phyloP scores from a whole-genome alignment of 1,284 basidiomycete genomes.

The Tylopilus orsonianus region DNA sequence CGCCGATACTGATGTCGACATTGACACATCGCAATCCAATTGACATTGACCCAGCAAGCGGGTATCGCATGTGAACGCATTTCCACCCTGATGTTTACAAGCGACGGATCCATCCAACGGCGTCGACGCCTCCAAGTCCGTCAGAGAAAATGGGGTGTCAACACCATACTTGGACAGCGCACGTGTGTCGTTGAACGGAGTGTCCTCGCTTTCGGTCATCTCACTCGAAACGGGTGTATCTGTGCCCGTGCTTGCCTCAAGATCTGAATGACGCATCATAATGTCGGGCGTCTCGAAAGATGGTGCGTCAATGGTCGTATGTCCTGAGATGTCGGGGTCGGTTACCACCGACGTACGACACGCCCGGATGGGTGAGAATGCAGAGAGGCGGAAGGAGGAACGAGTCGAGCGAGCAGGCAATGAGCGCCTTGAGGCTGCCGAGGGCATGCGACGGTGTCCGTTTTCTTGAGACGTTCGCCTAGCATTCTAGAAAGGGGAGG shows the following conservation, averaged over 20 bases:
- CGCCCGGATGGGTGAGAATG: conserved; percentile 16
- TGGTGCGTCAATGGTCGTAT: neutral
- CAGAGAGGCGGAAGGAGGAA: conserved; percentile 28
- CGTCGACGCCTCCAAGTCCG: conserved; percentile 18
- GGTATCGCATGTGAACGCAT: conserved; percentile 2
- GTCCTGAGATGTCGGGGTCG: conserved; percentile 1
- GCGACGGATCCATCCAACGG: conserved; percentile 11
- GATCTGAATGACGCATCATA: conserved; percentile 22
- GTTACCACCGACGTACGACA: neutral
- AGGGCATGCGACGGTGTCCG: conserved; percentile 23
- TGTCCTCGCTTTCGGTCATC: conserved; percentile 11
- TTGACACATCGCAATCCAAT: conserved; percentile 13
- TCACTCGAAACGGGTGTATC: conserved; percentile 19
- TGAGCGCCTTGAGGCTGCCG: conserved; percentile 21
- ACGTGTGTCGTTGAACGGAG: conserved; percentile 25
- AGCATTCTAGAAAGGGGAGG: conserved; percentile 20
- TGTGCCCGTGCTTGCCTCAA: conserved; percentile 2
- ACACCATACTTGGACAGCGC: conserved; percentile 19
- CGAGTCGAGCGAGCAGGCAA: conserved; percentile 7
- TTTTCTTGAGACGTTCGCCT: conserved; percentile 20
- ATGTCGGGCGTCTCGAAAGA: conserved; percentile 18
- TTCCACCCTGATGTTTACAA: neutral
- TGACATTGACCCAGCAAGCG: conserved; percentile 30
- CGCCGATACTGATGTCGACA: conserved; percentile 12
- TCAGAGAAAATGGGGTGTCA: conserved; percentile 14